These are phyloP conservation scores for Tricholoma sp. DNA, from an alignment of 768 basidiomycete genomes.

Conservation along the genomic window DNA sequence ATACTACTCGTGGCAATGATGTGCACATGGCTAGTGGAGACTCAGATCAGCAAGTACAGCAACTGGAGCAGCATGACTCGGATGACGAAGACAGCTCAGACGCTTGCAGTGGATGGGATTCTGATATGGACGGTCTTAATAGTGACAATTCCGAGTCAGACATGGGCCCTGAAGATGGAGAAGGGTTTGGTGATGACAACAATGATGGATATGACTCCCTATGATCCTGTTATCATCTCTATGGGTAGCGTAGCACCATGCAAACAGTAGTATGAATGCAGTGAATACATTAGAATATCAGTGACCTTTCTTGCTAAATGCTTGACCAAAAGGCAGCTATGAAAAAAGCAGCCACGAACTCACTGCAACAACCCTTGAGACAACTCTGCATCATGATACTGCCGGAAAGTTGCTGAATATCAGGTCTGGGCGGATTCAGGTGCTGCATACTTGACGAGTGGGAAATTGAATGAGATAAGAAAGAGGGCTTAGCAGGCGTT, in stretches of 20 bases:
- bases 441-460: conserved; percentile 55
- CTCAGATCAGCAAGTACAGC: not conserved
- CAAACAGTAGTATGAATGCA: too few species aligned
- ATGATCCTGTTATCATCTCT: not conserved
- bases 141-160: not conserved
- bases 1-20: not conserved
- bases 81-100: not conserved
- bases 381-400: too few species aligned
- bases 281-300: too few species aligned
- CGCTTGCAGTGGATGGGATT: not conserved
- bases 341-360: too few species aligned
- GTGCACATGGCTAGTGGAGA: not conserved
- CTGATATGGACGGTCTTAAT: not conserved
- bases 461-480: too few species aligned
- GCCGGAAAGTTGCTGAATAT: conserved; percentile 53
- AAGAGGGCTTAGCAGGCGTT: too few species aligned
- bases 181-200: not conserved
- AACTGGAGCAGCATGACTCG: not conserved
- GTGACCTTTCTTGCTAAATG: too few species aligned
- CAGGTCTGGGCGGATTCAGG: conserved; percentile 70
- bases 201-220: not conserved
- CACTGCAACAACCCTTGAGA: too few species aligned
- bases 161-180: not conserved
- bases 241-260: too few species aligned
- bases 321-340: too few species aligned